These are phyloP conservation scores for Brettanomyces nanus DNA, from an alignment of 805 yeast genomes.

Conservation along the genomic window DNA sequence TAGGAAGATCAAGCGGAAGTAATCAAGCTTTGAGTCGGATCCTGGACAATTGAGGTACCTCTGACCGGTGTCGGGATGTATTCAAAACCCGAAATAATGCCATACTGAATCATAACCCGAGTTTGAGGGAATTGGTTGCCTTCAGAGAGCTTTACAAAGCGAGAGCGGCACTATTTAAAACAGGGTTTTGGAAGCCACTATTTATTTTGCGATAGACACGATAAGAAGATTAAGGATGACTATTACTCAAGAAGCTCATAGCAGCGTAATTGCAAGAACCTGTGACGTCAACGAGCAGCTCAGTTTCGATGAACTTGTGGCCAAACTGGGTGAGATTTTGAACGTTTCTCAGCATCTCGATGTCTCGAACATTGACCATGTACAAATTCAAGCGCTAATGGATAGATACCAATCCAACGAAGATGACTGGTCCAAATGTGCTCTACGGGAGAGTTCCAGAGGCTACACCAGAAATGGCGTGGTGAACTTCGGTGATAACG, in stretches of 20 bases:
- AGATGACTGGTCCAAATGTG: slow-evolving; percentile 52
- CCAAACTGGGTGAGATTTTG: slow-evolving; percentile 25
- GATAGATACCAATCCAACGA: slow-evolving; percentile 37
- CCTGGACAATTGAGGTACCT: too few relatives aligned
- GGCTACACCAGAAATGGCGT: slow-evolving; percentile 68
- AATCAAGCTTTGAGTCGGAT: too few relatives aligned
- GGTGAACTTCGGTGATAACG: slow-evolving; percentile 61
- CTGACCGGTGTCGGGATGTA: too few relatives aligned
- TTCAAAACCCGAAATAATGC: too few relatives aligned
- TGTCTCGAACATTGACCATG: slow-evolving; percentile 45
- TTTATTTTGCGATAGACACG: too few relatives aligned
- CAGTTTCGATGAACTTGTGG: slow-evolving; percentile 25
- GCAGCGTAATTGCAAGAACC: neutral
- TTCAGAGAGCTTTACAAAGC: too few relatives aligned
- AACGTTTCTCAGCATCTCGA: slow-evolving; percentile 24
- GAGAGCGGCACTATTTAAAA: too few relatives aligned
- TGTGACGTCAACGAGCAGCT: neutral
- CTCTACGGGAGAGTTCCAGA: slow-evolving; percentile 41
- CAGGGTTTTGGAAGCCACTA: too few relatives aligned
- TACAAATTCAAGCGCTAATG: slow-evolving; percentile 37
- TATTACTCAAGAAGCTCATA: neutral
- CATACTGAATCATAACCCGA: too few relatives aligned
- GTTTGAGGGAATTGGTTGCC: too few relatives aligned
- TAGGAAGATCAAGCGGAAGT: too few relatives aligned
- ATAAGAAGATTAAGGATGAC: too few relatives aligned